phyloP scores from a whole-genome alignment of 768 basidiomycete genomes.

The Agaricus blazei region DNA sequence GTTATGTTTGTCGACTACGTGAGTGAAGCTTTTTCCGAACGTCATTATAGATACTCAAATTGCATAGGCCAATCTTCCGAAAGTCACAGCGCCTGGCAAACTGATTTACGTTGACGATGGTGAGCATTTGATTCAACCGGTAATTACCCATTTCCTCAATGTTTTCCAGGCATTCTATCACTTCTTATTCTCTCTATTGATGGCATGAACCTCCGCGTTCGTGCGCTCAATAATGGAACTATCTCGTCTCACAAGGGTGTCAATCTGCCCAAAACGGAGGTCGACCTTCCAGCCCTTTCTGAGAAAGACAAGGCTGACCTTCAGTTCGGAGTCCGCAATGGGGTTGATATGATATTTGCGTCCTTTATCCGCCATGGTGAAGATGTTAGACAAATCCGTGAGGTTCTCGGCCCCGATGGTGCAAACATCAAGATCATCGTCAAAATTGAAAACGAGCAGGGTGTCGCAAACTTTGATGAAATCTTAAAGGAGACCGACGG shows the following conservation, averaged over 20 bases:
- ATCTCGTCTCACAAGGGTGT: slow-evolving; percentile 98
- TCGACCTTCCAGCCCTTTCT: slow-evolving; percentile 95
- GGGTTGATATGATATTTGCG: slow-evolving; percentile 98
- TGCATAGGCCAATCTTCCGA: slow-evolving; percentile 80
- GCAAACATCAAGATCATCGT: slow-evolving; percentile 98
- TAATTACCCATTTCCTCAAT: background rate
- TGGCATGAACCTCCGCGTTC: slow-evolving; percentile 74
- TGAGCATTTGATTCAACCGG: slow-evolving; percentile 15
- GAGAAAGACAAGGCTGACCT: slow-evolving; percentile 98
- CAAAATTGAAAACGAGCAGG: slow-evolving; percentile 99
- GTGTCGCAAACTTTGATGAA: slow-evolving; percentile 98
- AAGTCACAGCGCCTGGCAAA: slow-evolving; percentile 96
- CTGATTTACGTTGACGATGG: slow-evolving; percentile 98
- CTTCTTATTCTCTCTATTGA: slow-evolving; percentile 91
- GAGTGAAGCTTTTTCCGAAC: slow-evolving; percentile 23
- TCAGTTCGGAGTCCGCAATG: slow-evolving; percentile 92
- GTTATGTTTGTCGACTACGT: slow-evolving; percentile 93
- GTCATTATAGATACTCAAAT: background rate
- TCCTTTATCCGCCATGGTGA: slow-evolving; percentile 96
- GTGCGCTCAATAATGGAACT: slow-evolving; percentile 84
- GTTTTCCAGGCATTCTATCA: slow-evolving; percentile 55
- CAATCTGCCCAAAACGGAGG: slow-evolving; percentile 96
- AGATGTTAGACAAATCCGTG: slow-evolving; percentile 91
- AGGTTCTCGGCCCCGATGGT: slow-evolving; percentile 91
- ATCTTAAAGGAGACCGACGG: slow-evolving; percentile 93